Percentiles rank a stretch among this genome's conserved stretches.
Evolutionary conservation across 2,329 filamentous ascomycete genomes (phyloP).

Genomic region (Epichloe amarillans): DNA sequence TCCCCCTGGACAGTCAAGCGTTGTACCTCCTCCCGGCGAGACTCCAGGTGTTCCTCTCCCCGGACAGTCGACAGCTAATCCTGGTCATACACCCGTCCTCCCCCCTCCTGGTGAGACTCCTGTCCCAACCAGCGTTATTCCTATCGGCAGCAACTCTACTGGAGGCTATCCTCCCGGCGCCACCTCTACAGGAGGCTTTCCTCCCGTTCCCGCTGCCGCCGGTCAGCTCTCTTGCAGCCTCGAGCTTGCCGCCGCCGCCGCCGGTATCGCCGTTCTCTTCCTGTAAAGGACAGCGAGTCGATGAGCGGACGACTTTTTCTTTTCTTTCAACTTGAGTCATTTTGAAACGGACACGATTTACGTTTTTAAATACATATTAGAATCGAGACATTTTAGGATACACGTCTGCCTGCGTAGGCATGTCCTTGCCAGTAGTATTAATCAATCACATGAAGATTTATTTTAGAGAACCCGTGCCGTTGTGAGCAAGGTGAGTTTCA

Average conservation of each 20-base stretch:
- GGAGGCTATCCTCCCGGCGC: background rate
- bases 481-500: too few relatives aligned
- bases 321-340: background rate
- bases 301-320: background rate
- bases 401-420: background rate
- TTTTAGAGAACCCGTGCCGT: background rate
- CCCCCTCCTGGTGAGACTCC: background rate
- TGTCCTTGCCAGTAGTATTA: constrained; percentile 1
- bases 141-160: background rate
- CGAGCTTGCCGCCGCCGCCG: constrained; percentile 17
- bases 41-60: background rate
- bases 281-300: background rate
- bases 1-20: background rate
- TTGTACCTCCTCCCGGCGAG: too few relatives aligned
- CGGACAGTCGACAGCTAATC: background rate
- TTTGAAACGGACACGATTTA: background rate
- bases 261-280: constrained; percentile 20
- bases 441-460: background rate
- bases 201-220: constrained; percentile 18
- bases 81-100: background rate
- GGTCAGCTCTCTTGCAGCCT: constrained; percentile 18
- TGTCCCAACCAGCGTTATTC: background rate
- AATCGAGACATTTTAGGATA: background rate
- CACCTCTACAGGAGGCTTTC: background rate
- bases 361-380: background rate